Evolutionary conservation across 805 yeast genomes (phyloP).

Genomic region (Torulaspora microellipsoides): DNA sequence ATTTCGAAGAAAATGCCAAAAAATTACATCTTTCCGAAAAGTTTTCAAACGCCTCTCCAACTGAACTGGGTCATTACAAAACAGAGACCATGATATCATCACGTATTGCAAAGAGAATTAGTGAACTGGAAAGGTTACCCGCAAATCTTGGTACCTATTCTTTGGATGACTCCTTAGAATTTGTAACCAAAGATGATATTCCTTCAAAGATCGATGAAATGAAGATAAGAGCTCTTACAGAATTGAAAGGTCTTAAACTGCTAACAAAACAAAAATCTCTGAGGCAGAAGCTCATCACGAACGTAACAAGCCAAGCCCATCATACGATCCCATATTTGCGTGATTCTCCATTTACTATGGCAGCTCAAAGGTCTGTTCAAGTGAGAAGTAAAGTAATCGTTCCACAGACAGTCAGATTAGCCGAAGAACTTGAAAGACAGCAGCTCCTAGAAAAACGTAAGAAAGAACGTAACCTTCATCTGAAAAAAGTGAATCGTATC

Average conservation of each 20-base stretch:
- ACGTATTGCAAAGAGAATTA: slow-evolving; percentile 53
- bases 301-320: slow-evolving; percentile 53
- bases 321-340: slow-evolving; percentile 48
- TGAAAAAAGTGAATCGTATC: slow-evolving; percentile 42
- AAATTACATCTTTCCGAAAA: slow-evolving; percentile 31
- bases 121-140: slow-evolving; percentile 61
- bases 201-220: slow-evolving; percentile 48
- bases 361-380: slow-evolving; percentile 66
- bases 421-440: slow-evolving; percentile 70
- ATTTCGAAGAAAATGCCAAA: slow-evolving; percentile 31
- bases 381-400: slow-evolving; percentile 65
- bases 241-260: slow-evolving; percentile 61
- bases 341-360: slow-evolving; percentile 51
- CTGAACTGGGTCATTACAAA: slow-evolving; percentile 44
- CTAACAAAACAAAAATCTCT: slow-evolving; percentile 66
- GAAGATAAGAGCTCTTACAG: slow-evolving; percentile 63
- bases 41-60: slow-evolving; percentile 26
- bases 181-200: slow-evolving; percentile 42
- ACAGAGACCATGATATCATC: slow-evolving; percentile 51
- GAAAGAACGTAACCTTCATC: slow-evolving; percentile 47
- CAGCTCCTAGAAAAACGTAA: slow-evolving; percentile 56
- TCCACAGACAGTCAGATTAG: slow-evolving; percentile 68
- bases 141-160: slow-evolving; percentile 62
- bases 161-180: slow-evolving; percentile 39
- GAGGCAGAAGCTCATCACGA: slow-evolving; percentile 55